Evolutionary conservation across 225 moss, liverwort and hornwort genomes (phyloP), one percentile per base, ranked within the genome.

Genomic region (Anthoceros angustus): DNA sequence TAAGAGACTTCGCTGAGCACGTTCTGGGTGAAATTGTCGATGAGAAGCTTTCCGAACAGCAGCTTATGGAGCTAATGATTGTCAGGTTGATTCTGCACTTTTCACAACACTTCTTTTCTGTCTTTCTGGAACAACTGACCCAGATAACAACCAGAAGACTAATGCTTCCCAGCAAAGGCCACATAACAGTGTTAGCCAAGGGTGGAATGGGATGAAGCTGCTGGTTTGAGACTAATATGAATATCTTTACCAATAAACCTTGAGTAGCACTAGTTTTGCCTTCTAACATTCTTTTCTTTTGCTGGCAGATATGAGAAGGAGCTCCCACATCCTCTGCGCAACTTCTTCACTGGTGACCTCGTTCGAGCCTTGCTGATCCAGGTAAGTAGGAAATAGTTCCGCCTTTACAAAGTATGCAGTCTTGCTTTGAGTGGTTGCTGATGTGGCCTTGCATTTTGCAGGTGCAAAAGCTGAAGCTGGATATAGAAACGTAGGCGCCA

Each of bases 381-480:
- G 92, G 95, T 90, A 48, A 11, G 20, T 40, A 0, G 15, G 25
- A 40, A 6, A 18, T 70, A 16, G 10, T 65, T 42, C 16, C 4
- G 25, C 10, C 32, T 39, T 39, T 50, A 18, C 15, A 21, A 16
- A 43, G 20, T 12, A 23, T 6, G 23, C 21, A 21, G 23, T 12
- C 12, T 67, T 48, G 46, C 39, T 24, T 55, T 55, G 55, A 7
- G 10, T 18, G 23, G 26, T 25, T 72, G 63, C 65, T 42, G 0
- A 8, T 8, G 55, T 15, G 8, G 64, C 16, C 18, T 41, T 12
- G 6, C 18, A 40, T 73, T 72, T 68, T 66, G 72, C 87, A 98
- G 95, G 81, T 98, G 55, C 95, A 98, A 71, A 98, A 98, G 69
- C 74, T 98, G 79, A 98, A 98, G 72, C 92, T 98, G 63, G 95